Base-by-base conservation (phyloP, 805 yeast genomes). In the Pichia californica region DNA sequence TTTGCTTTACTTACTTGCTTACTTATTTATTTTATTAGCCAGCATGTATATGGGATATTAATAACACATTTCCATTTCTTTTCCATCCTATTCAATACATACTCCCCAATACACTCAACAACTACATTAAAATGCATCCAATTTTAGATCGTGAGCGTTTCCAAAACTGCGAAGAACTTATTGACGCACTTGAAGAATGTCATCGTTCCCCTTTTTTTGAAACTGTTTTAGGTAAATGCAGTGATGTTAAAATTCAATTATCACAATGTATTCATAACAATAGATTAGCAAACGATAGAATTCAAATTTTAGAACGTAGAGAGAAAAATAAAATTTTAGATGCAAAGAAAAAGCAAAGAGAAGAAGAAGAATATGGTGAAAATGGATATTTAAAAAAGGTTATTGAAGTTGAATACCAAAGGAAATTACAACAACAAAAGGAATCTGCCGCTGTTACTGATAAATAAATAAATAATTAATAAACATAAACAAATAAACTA, bases 111-210 rank as follows among this genome's bases (percentile, higher is more conserved):
- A n/a, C n/a, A n/a, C n/a, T n/a, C n/a, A n/a, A n/a, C n/a, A n/a
- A n/a, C n/a, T n/a, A n/a, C n/a, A n/a, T n/a, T 30, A 49, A 23
- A 11, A 56, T 57, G 61, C 61, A 57, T 47, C 59, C 61, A 28
- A 49, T 53, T 31, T 46, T 57, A 23, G 61, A 57, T 36, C 56
- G 54, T 42, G 58, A 51, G 8, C 32, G 49, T 21, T 38, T 41
- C 21, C 41, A 45, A 74, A 83, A 83, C 16, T 91, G 99, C 62
- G 79, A 76, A 41, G 85, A 82, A 48, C 73, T 88, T 32, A 88
- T 93, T 61, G 81, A 82, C 48, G 96, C 95, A 0, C 73, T 91
- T 6, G 95, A 91, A 55, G 82, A 86, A 58, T 91, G 99, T 60
- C 96, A 89, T 56, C 73, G 77, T 46, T 72, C 72, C 43, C 83